Percentiles rank a stretch among this genome's conserved stretches.
Conservation (phyloP, 441 rosid species). For the Biscutella laevigata region DNA sequence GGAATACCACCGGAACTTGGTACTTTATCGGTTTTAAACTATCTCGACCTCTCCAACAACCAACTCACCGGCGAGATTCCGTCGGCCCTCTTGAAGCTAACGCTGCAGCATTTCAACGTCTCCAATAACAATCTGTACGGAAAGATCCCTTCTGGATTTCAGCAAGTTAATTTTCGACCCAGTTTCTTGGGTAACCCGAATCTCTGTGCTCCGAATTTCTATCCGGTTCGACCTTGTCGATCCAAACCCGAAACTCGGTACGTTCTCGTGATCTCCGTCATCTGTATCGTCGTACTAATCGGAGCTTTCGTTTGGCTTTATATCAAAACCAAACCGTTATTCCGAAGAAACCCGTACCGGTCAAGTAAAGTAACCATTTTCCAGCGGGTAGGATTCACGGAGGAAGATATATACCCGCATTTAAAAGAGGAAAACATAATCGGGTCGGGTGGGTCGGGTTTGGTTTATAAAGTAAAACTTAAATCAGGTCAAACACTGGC, state of each 20-base stretch:
- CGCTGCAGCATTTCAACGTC: constrained; percentile 45
- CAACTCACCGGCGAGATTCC: constrained; percentile 50
- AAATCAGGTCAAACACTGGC: constrained; percentile 54
- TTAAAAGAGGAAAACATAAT: constrained; percentile 41
- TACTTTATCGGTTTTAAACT: constrained; percentile 34
- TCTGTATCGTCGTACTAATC: constrained; percentile 23
- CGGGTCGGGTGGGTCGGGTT: constrained; percentile 59
- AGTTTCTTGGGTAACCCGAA: constrained; percentile 55
- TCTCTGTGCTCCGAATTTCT: constrained; percentile 44
- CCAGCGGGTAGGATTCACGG: constrained; percentile 44
- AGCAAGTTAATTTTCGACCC: constrained; percentile 12
- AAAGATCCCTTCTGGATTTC: constrained; percentile 41
- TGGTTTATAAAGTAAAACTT: constrained; percentile 40
- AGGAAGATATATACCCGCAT: constrained; percentile 34
- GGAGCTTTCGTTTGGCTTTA: constrained; percentile 37
- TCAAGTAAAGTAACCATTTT: constrained; percentile 34
- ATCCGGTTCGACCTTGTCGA: constrained; percentile 38
- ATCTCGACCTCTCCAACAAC: constrained; percentile 57
- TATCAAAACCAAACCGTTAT: constrained; percentile 27
- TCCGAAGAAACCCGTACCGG: constrained; percentile 17
- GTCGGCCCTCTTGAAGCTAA: constrained; percentile 33
- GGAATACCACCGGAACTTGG: constrained; percentile 55
- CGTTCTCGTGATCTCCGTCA: constrained; percentile 19
- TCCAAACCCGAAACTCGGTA: constrained; percentile 23
- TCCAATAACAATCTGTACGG: constrained; percentile 49